A percentile compares a stretch with the other conserved stretches of the same genome.
phyloP scores from a whole-genome alignment of 2,329 filamentous ascomycete species.

The Emergomyces africanus region DNA sequence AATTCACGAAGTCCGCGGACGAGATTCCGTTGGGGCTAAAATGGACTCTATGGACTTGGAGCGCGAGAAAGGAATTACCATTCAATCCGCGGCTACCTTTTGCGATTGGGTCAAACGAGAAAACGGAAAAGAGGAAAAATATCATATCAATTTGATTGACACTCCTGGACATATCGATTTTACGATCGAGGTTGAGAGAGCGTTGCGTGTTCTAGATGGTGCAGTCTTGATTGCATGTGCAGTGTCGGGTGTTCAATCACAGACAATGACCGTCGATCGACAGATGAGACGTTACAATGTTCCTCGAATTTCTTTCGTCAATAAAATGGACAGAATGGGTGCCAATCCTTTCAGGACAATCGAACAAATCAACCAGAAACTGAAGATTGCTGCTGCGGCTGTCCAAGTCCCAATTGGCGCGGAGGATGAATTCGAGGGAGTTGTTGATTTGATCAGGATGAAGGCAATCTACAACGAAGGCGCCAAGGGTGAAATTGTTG shows the following conservation, averaged over 20 bases:
- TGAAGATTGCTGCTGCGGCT: conserved; percentile 84
- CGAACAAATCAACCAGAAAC: conserved; percentile 93
- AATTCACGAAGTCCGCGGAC: conserved; percentile 84
- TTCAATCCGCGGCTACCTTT: conserved; percentile 95
- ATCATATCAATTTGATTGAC: conserved; percentile 97
- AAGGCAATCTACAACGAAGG: conserved; percentile 90
- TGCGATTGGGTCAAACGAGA: conserved; percentile 91
- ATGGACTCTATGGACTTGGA: conserved; percentile 99
- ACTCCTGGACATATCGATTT: conserved; percentile 98
- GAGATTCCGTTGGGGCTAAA: conserved; percentile 91
- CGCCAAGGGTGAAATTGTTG: conserved; percentile 61
- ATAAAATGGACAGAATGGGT: conserved; percentile 99
- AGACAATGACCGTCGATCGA: conserved; percentile 95
- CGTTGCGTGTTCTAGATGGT: conserved; percentile 84
- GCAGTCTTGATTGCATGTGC: conserved; percentile 98
- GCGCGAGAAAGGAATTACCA: conserved; percentile 96
- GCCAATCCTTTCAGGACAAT: conserved; percentile 96
- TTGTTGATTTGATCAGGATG: conserved; percentile 88
- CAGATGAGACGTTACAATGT: conserved; percentile 99
- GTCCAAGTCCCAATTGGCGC: conserved; percentile 88
- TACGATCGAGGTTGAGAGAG: conserved; percentile 95
- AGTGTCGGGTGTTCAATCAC: conserved; percentile 91
- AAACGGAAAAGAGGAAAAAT: conserved; percentile 72
- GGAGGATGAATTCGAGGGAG: conserved; percentile 83
- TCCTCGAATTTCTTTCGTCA: conserved; percentile 88